Percentiles rank a stretch among this genome's conserved stretches.
phyloP scores from a whole-genome alignment of 176 grass and related monocot species.

The Typha latifolia region DNA sequence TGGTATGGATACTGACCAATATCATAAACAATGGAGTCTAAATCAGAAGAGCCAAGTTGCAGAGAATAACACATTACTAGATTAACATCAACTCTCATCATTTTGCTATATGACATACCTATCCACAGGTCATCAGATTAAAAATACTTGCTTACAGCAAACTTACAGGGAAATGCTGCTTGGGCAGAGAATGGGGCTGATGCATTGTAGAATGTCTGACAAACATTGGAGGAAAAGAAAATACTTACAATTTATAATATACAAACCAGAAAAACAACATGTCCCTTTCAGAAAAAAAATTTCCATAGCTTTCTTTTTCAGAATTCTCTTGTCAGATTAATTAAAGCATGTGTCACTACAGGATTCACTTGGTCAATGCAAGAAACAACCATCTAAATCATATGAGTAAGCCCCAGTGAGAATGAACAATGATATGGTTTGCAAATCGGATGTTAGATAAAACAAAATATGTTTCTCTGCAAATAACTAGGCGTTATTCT shows the following conservation, averaged over 20 bases:
- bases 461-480: too few species aligned
- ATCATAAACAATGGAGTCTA: slow-evolving; percentile 85
- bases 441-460: too few species aligned
- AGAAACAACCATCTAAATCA: too few species aligned
- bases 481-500: too few species aligned
- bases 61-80: slow-evolving; percentile 23
- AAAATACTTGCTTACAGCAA: slow-evolving; percentile 77
- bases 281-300: background rate
- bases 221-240: slow-evolving; percentile 1
- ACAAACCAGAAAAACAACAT: background rate
- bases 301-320: too few species aligned
- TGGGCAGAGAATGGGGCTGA: slow-evolving; percentile 77
- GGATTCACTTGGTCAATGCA: too few species aligned
- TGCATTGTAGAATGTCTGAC: slow-evolving; percentile 73
- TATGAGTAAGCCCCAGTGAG: too few species aligned
- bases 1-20: slow-evolving; percentile 75
- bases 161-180: slow-evolving; percentile 84
- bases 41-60: slow-evolving; percentile 89
- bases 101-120: background rate
- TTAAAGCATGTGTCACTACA: too few species aligned
- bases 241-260: background rate
- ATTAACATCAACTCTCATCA: background rate
- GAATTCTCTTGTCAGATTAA: too few species aligned
- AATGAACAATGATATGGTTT: too few species aligned
- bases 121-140: background rate